phyloP scores from a whole-genome alignment of 805 yeast species.

The Yamadazyma ubonensis region DNA sequence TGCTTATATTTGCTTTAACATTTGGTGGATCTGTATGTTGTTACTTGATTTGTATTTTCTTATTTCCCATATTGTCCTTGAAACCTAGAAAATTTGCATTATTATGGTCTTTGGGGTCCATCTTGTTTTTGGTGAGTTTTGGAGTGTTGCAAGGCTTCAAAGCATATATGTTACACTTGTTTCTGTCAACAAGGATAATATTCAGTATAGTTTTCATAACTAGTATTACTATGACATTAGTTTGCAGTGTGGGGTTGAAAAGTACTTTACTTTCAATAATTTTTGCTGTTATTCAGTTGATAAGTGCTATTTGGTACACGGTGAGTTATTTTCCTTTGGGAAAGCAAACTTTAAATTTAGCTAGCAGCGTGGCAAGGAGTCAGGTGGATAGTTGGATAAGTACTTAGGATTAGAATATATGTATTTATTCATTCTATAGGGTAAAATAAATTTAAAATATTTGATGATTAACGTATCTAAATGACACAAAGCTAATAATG shows the following conservation, averaged over 20 bases:
- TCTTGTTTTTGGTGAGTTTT: slow-evolving; percentile 45
- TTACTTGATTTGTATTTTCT: slow-evolving; percentile 42
- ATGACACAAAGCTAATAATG: too few species aligned
- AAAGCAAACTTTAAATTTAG: slow-evolving; percentile 41
- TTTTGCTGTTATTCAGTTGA: slow-evolving; percentile 41
- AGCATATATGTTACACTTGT: slow-evolving; percentile 41
- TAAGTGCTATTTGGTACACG: slow-evolving; percentile 45
- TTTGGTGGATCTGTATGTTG: slow-evolving; percentile 44
- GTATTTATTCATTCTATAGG: too few species aligned
- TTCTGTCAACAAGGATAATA: slow-evolving; percentile 40
- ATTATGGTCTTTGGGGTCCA: slow-evolving; percentile 48
- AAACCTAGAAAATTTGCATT: slow-evolving; percentile 47
- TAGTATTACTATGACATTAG: slow-evolving; percentile 40
- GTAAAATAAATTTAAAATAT: too few species aligned
- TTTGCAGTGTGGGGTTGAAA: slow-evolving; percentile 35
- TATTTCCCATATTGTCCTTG: slow-evolving; percentile 41
- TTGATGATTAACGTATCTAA: too few species aligned
- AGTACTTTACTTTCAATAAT: slow-evolving; percentile 39
- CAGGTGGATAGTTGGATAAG: slow-evolving; percentile 46
- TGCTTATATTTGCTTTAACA: slow-evolving; percentile 44
- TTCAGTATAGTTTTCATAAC: slow-evolving; percentile 39
- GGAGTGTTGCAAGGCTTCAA: slow-evolving; percentile 45
- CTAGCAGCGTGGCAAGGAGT: slow-evolving; percentile 42
- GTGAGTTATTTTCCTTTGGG: slow-evolving; percentile 51
- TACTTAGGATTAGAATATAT: slow-evolving; percentile 17